These are phyloP conservation scores for Omphalea diandra DNA, from an alignment of 441 rosid species.

Conservation along the genomic window DNA sequence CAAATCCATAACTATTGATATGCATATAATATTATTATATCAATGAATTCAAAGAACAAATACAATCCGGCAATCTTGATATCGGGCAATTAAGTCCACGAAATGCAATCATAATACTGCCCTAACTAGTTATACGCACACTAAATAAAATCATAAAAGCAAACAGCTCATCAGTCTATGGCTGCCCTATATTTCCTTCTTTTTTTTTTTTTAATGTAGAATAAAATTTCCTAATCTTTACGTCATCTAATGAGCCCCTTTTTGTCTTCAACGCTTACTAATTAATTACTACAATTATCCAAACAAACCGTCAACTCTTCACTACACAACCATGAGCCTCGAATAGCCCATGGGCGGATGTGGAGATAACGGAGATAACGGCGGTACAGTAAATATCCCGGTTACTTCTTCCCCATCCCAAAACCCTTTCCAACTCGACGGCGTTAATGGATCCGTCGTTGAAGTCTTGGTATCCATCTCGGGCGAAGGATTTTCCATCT, in stretches of 20 bases:
- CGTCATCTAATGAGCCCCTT: constrained; percentile 14
- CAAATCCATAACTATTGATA: neutral
- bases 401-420: constrained; percentile 61
- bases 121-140: neutral
- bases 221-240: neutral
- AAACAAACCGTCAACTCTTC: neutral
- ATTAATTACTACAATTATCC: neutral
- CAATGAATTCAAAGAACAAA: constrained; percentile 34
- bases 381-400: constrained; percentile 67
- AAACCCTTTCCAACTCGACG: constrained; percentile 76
- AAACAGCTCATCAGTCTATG: too few species aligned
- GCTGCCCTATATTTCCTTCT: neutral
- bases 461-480: constrained; percentile 11
- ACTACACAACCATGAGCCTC: constrained; percentile 34
- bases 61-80: constrained; percentile 5
- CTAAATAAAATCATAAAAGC: too few species aligned
- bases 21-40: neutral
- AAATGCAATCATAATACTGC: neutral
- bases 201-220: too few species aligned
- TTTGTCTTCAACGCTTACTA: constrained; percentile 8
- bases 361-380: constrained; percentile 72
- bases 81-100: neutral
- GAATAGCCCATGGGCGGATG: constrained; percentile 39
- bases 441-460: constrained; percentile 55
- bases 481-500: constrained; percentile 33